Evolutionary conservation across 805 yeast species (phyloP).

Genomic region (Lipomyces yamanashiensis): DNA sequence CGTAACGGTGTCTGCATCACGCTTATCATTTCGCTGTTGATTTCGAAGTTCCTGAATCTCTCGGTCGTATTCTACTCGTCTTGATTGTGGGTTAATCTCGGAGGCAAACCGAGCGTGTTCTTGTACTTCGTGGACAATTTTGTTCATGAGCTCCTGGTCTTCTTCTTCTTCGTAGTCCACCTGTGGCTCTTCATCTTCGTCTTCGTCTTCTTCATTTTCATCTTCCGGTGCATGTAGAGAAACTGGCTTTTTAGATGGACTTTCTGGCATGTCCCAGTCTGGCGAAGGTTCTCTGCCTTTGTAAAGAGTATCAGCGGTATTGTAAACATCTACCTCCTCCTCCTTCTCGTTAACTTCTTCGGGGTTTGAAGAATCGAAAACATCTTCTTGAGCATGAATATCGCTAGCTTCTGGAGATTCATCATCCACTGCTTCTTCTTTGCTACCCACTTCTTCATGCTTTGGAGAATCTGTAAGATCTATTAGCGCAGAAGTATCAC

Average conservation of each 20-base stretch:
- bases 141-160: constrained; percentile 66
- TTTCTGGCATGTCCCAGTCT: constrained; percentile 10
- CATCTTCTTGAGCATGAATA: too few species aligned
- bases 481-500: too few species aligned
- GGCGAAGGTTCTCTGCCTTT: not conserved
- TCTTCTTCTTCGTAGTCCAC: constrained; percentile 60
- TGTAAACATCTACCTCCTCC: too few species aligned
- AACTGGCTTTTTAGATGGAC: not conserved
- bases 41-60: constrained; percentile 56
- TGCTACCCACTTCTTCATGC: too few species aligned
- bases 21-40: constrained; percentile 65
- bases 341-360: too few species aligned
- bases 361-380: too few species aligned
- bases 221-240: not conserved
- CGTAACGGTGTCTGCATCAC: constrained; percentile 93
- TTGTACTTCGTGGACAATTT: constrained; percentile 68
- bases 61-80: constrained; percentile 35
- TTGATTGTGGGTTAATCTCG: constrained; percentile 16
- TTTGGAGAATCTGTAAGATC: too few species aligned
- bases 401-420: too few species aligned
- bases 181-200: constrained; percentile 39
- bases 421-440: too few species aligned
- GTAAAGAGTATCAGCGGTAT: too few species aligned
- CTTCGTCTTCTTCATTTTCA: constrained; percentile 15
- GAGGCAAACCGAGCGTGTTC: constrained; percentile 70